A percentile compares a stretch with the other conserved stretches of the same genome.
phyloP scores from a whole-genome alignment of 1,139 yeast genomes.

The Zygosaccharomyces sapae region DNA sequence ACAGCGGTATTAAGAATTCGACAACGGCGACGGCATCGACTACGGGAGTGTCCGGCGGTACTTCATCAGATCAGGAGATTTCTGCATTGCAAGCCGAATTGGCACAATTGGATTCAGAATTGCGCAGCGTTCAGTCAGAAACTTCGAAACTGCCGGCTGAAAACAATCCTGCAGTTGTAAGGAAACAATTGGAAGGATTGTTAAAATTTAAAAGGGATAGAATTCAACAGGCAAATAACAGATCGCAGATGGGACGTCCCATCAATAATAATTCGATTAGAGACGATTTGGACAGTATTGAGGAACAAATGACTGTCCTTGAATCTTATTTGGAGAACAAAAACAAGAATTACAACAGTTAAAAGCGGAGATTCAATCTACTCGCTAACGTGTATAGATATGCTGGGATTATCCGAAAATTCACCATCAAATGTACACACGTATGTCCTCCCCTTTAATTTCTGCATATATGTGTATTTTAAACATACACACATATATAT shows the following conservation, averaged over 20 bases:
- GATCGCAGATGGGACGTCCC: constrained; percentile 11
- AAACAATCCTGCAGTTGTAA: constrained; percentile 41
- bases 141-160: constrained; percentile 41
- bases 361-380: constrained; percentile 39
- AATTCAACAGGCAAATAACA: constrained; percentile 33
- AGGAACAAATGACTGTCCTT: constrained; percentile 51
- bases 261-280: constrained; percentile 40
- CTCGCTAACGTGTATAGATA: constrained; percentile 1
- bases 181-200: constrained; percentile 78
- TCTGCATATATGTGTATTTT: constrained; percentile 2
- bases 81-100: constrained; percentile 78
- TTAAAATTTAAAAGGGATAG: constrained; percentile 61
- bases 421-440: neutral
- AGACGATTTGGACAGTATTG: constrained; percentile 44
- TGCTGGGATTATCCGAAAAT: neutral
- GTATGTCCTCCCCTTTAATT: neutral
- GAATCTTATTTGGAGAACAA: constrained; percentile 50
- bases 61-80: constrained; percentile 63
- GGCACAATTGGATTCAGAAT: constrained; percentile 62
- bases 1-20: too few species aligned
- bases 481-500: neutral
- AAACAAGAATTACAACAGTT: constrained; percentile 46
- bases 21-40: constrained; percentile 2
- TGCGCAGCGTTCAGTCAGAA: constrained; percentile 54
- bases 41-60: too few species aligned